A percentile compares a stretch with the other conserved stretches of the same genome.
Evolutionary conservation across 2,329 filamentous ascomycete species (phyloP).

Genomic region (Diaporthe vaccinii): DNA sequence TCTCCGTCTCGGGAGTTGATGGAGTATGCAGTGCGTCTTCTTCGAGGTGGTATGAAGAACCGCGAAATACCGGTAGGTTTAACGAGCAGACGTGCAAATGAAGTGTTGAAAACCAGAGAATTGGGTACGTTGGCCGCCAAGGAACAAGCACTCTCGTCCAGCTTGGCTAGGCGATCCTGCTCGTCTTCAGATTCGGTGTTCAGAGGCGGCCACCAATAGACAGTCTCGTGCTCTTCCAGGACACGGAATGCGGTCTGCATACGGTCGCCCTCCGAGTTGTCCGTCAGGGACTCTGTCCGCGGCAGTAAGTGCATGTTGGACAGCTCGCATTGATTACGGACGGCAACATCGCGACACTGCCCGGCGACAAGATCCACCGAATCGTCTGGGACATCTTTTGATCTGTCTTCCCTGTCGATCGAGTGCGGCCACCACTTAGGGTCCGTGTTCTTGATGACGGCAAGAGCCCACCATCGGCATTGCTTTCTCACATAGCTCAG

Average conservation of each 20-base stretch:
- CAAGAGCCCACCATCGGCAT: neutral
- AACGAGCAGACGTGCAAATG: neutral
- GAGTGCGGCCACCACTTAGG: neutral
- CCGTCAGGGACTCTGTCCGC: neutral
- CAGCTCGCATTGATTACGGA: neutral
- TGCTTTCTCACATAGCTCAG: neutral
- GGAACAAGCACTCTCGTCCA: neutral
- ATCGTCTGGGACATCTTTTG: neutral
- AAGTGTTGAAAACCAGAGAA: neutral
- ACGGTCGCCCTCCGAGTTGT: neutral
- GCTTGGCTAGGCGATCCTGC: neutral
- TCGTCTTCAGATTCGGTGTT: neutral
- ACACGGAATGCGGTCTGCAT: neutral
- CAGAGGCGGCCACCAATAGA: neutral
- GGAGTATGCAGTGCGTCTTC: neutral
- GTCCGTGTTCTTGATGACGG: neutral
- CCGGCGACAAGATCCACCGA: neutral
- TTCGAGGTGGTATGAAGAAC: neutral
- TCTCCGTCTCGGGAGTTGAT: neutral
- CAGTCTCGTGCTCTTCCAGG: neutral
- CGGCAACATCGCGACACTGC: neutral
- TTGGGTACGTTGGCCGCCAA: neutral
- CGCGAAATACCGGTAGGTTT: neutral
- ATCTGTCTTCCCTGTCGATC: neutral
- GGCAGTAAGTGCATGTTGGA: neutral